These are phyloP conservation scores for Sporothrix brasiliensis DNA, from an alignment of 2,329 filamentous ascomycete genomes.

Conservation along the genomic window DNA sequence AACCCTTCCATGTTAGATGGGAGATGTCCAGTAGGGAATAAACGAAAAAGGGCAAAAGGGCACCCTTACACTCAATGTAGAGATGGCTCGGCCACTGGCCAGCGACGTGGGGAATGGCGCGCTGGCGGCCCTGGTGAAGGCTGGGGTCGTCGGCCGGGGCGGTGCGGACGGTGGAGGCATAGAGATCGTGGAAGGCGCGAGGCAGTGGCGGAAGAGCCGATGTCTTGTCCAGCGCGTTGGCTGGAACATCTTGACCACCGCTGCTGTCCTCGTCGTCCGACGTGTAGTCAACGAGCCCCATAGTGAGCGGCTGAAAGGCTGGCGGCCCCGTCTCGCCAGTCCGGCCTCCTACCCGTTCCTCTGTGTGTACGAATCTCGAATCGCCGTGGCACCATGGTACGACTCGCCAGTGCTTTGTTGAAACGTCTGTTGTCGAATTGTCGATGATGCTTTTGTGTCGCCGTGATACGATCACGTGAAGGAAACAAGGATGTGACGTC, in stretches of 20 bases:
- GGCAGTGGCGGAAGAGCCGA: constrained; percentile 71
- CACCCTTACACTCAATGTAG: constrained; percentile 81
- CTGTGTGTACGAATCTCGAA: background rate
- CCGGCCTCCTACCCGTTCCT: background rate
- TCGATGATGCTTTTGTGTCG: background rate
- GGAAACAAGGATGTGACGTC: background rate
- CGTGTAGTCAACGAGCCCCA: constrained; percentile 47
- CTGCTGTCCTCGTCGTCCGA: constrained; percentile 33
- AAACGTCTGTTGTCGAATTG: background rate
- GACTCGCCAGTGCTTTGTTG: background rate
- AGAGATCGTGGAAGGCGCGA: constrained; percentile 81
- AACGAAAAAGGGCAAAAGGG: too few species aligned
- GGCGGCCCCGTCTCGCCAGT: too few species aligned
- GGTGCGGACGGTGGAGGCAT: constrained; percentile 77
- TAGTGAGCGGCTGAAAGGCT: background rate
- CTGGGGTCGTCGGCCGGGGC: constrained; percentile 79
- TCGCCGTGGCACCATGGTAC: background rate
- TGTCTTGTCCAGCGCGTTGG: background rate
- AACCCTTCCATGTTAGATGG: constrained; percentile 50
- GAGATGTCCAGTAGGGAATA: background rate
- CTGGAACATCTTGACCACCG: background rate
- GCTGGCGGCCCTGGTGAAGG: constrained; percentile 81
- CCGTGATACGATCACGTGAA: background rate
- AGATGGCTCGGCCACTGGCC: constrained; percentile 94
- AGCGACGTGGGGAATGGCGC: constrained; percentile 78